Base-by-base conservation (phyloP, 2,329 filamentous ascomycete species). In the Fusarium cyanostomum region DNA sequence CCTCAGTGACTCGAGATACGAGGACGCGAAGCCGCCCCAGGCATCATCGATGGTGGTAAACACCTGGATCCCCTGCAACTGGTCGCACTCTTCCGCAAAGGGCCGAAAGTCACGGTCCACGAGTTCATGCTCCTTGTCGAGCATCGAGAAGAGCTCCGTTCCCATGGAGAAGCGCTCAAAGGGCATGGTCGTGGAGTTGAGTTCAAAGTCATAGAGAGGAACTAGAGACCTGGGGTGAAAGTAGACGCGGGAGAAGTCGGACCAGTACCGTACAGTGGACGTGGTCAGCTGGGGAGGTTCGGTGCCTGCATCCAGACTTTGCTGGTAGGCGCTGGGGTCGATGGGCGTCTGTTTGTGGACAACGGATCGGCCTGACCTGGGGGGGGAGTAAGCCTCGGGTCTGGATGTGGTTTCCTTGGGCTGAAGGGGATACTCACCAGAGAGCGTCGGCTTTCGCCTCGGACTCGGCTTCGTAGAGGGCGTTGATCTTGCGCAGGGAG, bases 41-140 rank as follows among this genome's bases (percentile, higher is more conserved):
- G 89, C 90, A 76, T 94, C 91, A 72, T 94, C 91, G 7, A 88
- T 78, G 5, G 86, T 85, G 3, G 89, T 82, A 59, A 94, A 85
- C 10, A 94, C 74, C 74, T 98, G 94, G 15, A 99, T 81, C 0
- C 90, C 94, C 76, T 97, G 94, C 78, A 98, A 84, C 52, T 92
- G 89, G 75, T 99, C 95, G 65, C 93, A 95, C 77, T 98, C 95
- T 78, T 99, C 95, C 3, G 89, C 86, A 73, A 97, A 97, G 0
- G 89, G 89, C 33, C 95, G 84, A 65, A 97, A 80, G 74, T 99
- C 94, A n/a, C 94, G 86, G 73, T 99, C 95, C 5, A 97, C 80
- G 6, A 98, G 77, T 69, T 97, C 94, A 66, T 94, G 87, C 70
- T 96, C 92, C 71, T 86, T 88, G 74, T 94, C 90, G 8, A 94